A percentile compares a stretch with the other conserved stretches of the same genome.
Evolutionary conservation across 345 rosid genomes (phyloP).

Genomic region (Salix koriyanagi): DNA sequence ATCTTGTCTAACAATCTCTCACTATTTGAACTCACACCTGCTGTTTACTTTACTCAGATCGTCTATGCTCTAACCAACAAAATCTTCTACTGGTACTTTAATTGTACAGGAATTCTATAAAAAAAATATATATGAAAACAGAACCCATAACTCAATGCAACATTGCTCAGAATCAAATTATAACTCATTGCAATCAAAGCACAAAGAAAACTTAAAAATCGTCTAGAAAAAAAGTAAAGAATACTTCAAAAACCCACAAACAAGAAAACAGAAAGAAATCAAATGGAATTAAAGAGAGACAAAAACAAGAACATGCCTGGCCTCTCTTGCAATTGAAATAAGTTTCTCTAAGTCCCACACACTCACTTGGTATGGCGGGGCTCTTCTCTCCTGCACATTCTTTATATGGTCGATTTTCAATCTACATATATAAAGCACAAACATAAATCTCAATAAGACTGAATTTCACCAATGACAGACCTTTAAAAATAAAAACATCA

Average conservation of each 20-base stretch:
- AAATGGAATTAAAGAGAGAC: neutral
- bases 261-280: neutral
- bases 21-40: neutral
- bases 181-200: neutral
- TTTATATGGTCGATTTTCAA: slow-evolving; percentile 64
- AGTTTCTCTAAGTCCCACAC: slow-evolving; percentile 92
- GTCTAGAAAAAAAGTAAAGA: neutral
- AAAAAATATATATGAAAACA: neutral
- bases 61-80: neutral
- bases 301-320: slow-evolving; percentile 38
- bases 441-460: neutral
- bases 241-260: neutral
- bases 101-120: neutral
- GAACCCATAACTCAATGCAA: neutral
- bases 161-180: neutral
- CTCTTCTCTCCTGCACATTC: slow-evolving; percentile 87
- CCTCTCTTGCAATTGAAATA: slow-evolving; percentile 99
- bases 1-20: neutral
- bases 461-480: neutral
- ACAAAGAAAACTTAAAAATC: neutral
- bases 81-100: neutral
- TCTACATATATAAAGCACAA: slow-evolving; percentile 28
- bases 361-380: slow-evolving; percentile 77
- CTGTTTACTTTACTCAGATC: neutral
- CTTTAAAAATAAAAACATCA: neutral